Percentiles rank a stretch among this genome's conserved stretches.
Evolutionary conservation across 331 rosid genomes (phyloP).

Genomic region (Pyrus hybrid): DNA sequence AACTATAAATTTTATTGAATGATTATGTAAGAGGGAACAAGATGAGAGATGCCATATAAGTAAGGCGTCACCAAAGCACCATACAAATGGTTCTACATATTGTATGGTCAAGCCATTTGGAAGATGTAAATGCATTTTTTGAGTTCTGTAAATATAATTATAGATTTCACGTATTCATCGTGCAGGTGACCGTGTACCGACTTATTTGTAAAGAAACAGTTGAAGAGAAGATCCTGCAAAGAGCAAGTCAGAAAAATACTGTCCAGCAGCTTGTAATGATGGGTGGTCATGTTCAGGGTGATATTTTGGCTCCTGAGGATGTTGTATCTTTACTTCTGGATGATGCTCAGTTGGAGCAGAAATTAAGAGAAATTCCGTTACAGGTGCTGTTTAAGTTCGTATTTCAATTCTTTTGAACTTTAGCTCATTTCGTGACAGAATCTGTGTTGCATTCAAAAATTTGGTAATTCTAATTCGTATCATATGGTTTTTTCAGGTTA

Average conservation of each 20-base stretch:
- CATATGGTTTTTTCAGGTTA: conserved; percentile 41
- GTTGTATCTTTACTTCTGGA: conserved; percentile 92
- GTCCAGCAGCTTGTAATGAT: conserved; percentile 65
- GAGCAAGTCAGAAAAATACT: conserved; percentile 53
- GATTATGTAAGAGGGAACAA: too few species aligned
- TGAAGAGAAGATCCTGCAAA: conserved; percentile 56
- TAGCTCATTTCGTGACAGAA: not conserved
- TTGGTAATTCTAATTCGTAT: not conserved
- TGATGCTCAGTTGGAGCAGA: conserved; percentile 91
- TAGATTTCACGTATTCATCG: not conserved
- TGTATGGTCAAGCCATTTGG: too few species aligned
- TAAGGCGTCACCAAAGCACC: too few species aligned
- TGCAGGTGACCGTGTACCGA: conserved; percentile 54
- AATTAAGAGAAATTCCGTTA: conserved; percentile 59
- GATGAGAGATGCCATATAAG: too few species aligned
- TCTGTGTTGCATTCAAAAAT: not conserved
- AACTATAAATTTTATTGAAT: too few species aligned
- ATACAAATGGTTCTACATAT: too few species aligned
- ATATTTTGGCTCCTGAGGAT: conserved; percentile 94
- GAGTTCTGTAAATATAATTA: not conserved
- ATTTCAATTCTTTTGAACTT: not conserved
- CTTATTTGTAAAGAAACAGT: conserved; percentile 60
- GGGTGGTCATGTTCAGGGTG: conserved; percentile 82
- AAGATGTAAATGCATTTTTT: not conserved
- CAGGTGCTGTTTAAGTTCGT: conserved; percentile 43